Conservation (phyloP, 768 basidiomycete genomes). For the Phanerodontia chrysosporium region DNA sequence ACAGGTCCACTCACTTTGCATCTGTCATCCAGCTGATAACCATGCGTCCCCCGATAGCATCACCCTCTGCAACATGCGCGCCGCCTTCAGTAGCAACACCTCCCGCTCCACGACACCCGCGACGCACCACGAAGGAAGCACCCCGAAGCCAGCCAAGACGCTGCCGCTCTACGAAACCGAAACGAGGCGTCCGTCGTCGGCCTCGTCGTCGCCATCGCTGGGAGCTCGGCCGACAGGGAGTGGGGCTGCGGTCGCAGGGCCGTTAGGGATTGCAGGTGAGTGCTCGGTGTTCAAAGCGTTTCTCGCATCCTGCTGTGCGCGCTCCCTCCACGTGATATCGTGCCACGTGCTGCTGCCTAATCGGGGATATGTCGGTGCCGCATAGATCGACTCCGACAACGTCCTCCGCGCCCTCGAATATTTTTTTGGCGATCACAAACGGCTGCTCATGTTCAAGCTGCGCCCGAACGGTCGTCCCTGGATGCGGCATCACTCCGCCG, state of each 20-base stretch:
- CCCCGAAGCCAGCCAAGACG: slow-evolving; percentile 2
- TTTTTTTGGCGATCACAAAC: neutral
- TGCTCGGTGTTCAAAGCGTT: neutral
- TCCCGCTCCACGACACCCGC: neutral
- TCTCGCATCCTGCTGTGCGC: too few relatives aligned
- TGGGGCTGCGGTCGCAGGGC: neutral
- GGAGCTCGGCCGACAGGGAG: neutral
- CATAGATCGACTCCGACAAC: neutral
- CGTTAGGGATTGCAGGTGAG: neutral
- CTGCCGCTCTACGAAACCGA: slow-evolving; percentile 2
- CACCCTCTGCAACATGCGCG: slow-evolving; percentile 2
- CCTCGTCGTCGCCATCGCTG: neutral
- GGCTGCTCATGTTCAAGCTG: neutral
- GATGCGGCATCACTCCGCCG: neutral
- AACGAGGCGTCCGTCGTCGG: too few relatives aligned
- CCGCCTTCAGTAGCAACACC: neutral
- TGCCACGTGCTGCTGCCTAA: neutral
- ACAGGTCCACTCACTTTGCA: too few relatives aligned
- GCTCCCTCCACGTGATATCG: too few relatives aligned
- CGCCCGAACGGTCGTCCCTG: neutral
- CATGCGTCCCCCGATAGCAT: too few relatives aligned
- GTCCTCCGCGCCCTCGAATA: neutral
- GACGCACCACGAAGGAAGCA: neutral
- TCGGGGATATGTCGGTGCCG: neutral
- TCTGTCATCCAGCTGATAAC: too few relatives aligned